Conservation (phyloP, 306 rosid genomes). For the Trifolium dubium region DNA sequence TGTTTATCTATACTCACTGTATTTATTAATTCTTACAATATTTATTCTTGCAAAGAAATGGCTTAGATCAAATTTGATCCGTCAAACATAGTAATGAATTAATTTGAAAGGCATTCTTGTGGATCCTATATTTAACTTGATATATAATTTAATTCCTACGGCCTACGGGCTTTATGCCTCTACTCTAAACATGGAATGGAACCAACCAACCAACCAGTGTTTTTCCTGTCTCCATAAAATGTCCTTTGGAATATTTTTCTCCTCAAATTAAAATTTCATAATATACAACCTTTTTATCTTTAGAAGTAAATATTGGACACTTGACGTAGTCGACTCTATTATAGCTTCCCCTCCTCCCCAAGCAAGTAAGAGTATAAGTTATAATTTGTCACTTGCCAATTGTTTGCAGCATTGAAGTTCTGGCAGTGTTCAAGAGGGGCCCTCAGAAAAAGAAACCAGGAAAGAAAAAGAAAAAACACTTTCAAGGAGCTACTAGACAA, state of each 20-base stretch:
- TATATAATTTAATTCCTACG: background rate
- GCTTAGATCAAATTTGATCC: constrained; percentile 4
- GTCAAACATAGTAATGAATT: constrained; percentile 6
- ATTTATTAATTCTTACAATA: constrained; percentile 11
- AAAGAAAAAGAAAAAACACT: constrained; percentile 70
- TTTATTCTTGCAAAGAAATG: constrained; percentile 9
- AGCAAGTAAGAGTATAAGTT: constrained; percentile 6
- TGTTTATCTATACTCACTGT: background rate
- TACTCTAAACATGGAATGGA: background rate
- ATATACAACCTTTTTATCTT: background rate
- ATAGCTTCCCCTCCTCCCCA: constrained; percentile 6
- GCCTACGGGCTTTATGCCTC: background rate
- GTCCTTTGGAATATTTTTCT: background rate
- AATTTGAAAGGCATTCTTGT: constrained; percentile 21
- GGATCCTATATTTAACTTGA: constrained; percentile 30
- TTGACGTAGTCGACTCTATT: constrained; percentile 9
- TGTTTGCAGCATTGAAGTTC: constrained; percentile 78
- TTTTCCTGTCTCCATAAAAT: constrained; percentile 12
- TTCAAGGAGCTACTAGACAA: constrained; percentile 42
- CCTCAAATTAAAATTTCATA: constrained; percentile 1
- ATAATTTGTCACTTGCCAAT: constrained; percentile 34
- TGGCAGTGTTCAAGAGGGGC: constrained; percentile 82
- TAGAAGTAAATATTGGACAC: constrained; percentile 16
- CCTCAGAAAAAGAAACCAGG: constrained; percentile 67
- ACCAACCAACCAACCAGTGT: background rate